Conservation (phyloP, 2,329 filamentous ascomycete species). For the Fusarium sp. region DNA sequence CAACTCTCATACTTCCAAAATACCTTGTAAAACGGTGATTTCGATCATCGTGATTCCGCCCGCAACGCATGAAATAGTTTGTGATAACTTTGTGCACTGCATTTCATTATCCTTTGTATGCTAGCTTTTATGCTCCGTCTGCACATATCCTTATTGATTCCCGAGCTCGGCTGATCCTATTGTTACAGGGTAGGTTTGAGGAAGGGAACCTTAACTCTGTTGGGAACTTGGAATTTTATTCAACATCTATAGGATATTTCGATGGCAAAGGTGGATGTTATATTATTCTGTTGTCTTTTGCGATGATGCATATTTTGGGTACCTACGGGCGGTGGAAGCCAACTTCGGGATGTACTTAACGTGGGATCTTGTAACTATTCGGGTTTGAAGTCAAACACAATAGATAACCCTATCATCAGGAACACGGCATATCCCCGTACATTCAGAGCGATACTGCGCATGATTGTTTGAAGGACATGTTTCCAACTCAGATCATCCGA, state of each 20-base stretch:
- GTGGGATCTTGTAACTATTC: background rate
- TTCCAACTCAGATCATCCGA: background rate
- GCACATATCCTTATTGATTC: slow-evolving; percentile 1
- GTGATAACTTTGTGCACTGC: background rate
- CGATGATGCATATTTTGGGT: background rate
- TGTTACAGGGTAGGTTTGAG: slow-evolving; percentile 8
- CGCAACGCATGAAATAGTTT: slow-evolving; percentile 17
- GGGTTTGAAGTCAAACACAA: background rate
- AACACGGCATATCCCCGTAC: background rate
- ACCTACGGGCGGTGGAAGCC: background rate
- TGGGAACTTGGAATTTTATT: background rate
- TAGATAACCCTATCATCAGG: background rate
- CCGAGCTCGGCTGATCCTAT: background rate
- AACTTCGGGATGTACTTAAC: background rate
- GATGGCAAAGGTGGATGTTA: background rate
- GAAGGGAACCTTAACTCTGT: background rate
- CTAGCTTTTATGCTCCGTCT: background rate
- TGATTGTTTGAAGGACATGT: background rate
- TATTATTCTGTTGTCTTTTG: background rate
- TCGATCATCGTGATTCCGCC: slow-evolving; percentile 29
- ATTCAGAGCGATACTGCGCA: background rate
- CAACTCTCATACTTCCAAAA: background rate
- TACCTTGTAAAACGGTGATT: slow-evolving; percentile 18
- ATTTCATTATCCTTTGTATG: background rate
- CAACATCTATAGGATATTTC: background rate